Percentiles rank a stretch among this genome's conserved stretches.
phyloP scores from a whole-genome alignment of 2,329 filamentous ascomycete species.

The Cercospora sesami region DNA sequence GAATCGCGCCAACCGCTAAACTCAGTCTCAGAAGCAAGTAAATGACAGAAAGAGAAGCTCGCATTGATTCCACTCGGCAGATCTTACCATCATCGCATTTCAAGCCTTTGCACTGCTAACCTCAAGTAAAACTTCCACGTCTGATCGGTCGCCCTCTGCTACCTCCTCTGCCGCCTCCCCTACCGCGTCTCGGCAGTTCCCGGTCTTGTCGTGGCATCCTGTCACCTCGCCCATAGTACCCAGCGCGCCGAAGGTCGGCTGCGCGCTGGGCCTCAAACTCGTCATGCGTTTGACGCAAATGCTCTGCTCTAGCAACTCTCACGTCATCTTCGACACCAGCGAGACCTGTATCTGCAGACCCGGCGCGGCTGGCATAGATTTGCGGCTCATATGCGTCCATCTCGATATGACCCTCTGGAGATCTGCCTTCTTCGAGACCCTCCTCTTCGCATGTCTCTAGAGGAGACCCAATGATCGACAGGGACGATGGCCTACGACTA shows the following conservation, averaged over 20 bases:
- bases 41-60: background rate
- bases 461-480: background rate
- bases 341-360: background rate
- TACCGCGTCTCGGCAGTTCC: background rate
- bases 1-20: background rate
- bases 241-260: background rate
- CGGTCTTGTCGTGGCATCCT: background rate
- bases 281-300: background rate
- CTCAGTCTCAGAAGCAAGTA: background rate
- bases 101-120: background rate
- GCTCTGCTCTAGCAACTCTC: slow-evolving; percentile 2
- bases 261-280: background rate
- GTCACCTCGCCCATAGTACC: background rate
- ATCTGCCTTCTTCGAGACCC: background rate
- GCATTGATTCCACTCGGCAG: background rate
- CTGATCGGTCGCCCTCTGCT: background rate
- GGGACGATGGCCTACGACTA: background rate
- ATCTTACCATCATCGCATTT: background rate
- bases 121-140: background rate
- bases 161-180: background rate
- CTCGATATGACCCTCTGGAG: background rate
- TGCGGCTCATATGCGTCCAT: background rate
- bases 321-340: background rate
- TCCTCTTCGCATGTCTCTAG: slow-evolving; percentile 1
- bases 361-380: background rate